Evolutionary conservation across 2,329 filamentous ascomycete species (phyloP).

Genomic region (Colletotrichum tamarilloi): DNA sequence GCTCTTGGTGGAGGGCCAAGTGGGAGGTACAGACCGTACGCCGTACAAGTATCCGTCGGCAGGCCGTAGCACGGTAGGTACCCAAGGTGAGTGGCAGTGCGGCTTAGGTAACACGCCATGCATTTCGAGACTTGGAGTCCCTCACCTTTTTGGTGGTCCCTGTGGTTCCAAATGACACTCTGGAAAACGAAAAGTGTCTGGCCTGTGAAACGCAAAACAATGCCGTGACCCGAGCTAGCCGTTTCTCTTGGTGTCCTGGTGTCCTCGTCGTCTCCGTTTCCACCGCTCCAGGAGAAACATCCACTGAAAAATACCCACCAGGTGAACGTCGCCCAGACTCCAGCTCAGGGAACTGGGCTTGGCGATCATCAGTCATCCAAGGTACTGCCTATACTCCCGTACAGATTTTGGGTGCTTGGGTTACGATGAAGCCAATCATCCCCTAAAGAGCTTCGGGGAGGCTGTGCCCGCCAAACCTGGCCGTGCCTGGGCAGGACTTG

Average conservation of each 20-base stretch:
- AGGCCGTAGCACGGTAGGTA: not conserved
- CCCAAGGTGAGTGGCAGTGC: conserved; percentile 21
- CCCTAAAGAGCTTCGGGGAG: conserved; percentile 3
- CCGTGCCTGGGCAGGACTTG: conserved; percentile 10
- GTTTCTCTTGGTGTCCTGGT: not conserved
- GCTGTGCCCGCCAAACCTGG: conserved; percentile 4
- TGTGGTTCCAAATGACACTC: conserved; percentile 2
- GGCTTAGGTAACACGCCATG: conserved; percentile 25
- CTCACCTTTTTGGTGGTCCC: not conserved
- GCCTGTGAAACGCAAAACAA: conserved; percentile 33
- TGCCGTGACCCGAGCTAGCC: conserved; percentile 26
- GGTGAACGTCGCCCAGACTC: conserved; percentile 15
- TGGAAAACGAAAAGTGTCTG: conserved; percentile 25
- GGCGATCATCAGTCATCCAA: conserved; percentile 19
- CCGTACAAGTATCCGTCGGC: too few species aligned
- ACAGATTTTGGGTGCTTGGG: not conserved
- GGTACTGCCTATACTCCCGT: too few species aligned
- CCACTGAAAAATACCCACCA: conserved; percentile 20
- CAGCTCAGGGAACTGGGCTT: conserved; percentile 30
- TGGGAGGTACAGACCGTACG: not conserved
- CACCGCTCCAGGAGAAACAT: conserved; percentile 9
- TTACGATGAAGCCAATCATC: conserved; percentile 29
- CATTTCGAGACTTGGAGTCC: not conserved
- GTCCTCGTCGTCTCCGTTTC: not conserved
- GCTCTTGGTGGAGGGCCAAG: conserved; percentile 25